Conservation (phyloP, 1,284 basidiomycete species). For the Cryptococcus sp. region DNA sequence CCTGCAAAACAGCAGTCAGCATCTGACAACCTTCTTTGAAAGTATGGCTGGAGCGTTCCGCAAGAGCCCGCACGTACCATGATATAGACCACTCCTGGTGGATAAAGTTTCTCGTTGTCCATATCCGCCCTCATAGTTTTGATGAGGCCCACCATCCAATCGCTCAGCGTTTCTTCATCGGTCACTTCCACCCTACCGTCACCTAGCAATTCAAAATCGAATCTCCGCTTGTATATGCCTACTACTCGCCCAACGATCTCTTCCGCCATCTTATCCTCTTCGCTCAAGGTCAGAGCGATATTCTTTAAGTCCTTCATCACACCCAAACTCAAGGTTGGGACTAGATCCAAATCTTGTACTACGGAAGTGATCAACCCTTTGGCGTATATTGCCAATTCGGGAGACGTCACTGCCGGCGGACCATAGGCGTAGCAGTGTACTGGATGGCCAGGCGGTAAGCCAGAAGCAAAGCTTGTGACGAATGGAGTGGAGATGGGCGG, state of each 20-base stretch:
- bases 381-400: constrained; percentile 54
- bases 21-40: background rate
- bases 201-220: constrained; percentile 10
- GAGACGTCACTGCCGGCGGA: constrained; percentile 53
- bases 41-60: background rate
- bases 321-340: constrained; percentile 54
- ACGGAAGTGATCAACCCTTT: constrained; percentile 55
- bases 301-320: constrained; percentile 57
- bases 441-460: constrained; percentile 56
- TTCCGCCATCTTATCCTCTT: constrained; percentile 54
- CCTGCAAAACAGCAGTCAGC: constrained; percentile 22
- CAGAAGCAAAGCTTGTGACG: constrained; percentile 53
- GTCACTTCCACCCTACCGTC: background rate
- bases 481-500: constrained; percentile 54
- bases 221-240: constrained; percentile 37
- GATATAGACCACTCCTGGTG: constrained; percentile 47
- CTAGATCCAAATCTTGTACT: constrained; percentile 51
- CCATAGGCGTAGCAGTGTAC: constrained; percentile 57
- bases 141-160: constrained; percentile 54
- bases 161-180: constrained; percentile 35
- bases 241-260: constrained; percentile 56
- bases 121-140: constrained; percentile 55
- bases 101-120: constrained; percentile 55
- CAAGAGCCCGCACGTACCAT: constrained; percentile 27
- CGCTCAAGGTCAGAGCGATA: constrained; percentile 53